Evolutionary conservation across 2,329 filamentous ascomycete species (phyloP).

Genomic region (Myriangium duriaei): DNA sequence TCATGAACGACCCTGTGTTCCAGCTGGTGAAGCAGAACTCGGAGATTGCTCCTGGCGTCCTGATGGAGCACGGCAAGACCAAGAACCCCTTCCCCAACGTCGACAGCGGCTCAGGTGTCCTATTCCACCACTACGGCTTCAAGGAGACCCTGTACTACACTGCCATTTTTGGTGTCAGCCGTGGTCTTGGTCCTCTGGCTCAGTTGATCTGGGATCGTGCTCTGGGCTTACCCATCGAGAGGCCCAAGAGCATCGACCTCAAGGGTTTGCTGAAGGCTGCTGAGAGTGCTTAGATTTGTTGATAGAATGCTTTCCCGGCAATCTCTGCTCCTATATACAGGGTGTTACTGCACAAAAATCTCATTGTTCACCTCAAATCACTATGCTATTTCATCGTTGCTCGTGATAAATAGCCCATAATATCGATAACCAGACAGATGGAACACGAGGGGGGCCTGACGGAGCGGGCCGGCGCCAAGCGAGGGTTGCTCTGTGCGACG

Average conservation of each 20-base stretch:
- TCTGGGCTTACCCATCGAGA: slow-evolving; percentile 86
- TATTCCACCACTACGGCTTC: slow-evolving; percentile 98
- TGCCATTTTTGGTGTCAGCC: slow-evolving; percentile 56
- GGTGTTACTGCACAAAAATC: too few species aligned
- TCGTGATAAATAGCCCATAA: too few species aligned
- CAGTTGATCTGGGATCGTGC: slow-evolving; percentile 96
- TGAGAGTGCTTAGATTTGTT: slow-evolving; percentile 15
- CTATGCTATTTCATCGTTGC: too few species aligned
- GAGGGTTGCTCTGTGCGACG: too few species aligned
- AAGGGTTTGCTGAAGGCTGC: slow-evolving; percentile 62
- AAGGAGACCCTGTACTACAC: slow-evolving; percentile 93
- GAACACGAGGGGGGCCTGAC: too few species aligned
- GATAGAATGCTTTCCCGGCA: too few species aligned
- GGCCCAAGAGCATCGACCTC: slow-evolving; percentile 94
- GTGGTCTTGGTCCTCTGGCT: slow-evolving; percentile 71
- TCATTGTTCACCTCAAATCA: too few species aligned
- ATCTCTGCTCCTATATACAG: too few species aligned
- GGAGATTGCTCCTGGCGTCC: slow-evolving; percentile 76
- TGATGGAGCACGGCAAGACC: slow-evolving; percentile 82
- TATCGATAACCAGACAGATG: too few species aligned
- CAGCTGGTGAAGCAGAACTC: slow-evolving; percentile 88
- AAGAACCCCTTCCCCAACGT: slow-evolving; percentile 75
- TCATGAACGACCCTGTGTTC: slow-evolving; percentile 80
- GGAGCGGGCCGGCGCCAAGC: too few species aligned
- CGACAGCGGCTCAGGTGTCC: slow-evolving; percentile 79